These are phyloP conservation scores for Nakaseomyces glabratus DNA, from an alignment of 1,139 yeast genomes.

Conservation along the genomic window DNA sequence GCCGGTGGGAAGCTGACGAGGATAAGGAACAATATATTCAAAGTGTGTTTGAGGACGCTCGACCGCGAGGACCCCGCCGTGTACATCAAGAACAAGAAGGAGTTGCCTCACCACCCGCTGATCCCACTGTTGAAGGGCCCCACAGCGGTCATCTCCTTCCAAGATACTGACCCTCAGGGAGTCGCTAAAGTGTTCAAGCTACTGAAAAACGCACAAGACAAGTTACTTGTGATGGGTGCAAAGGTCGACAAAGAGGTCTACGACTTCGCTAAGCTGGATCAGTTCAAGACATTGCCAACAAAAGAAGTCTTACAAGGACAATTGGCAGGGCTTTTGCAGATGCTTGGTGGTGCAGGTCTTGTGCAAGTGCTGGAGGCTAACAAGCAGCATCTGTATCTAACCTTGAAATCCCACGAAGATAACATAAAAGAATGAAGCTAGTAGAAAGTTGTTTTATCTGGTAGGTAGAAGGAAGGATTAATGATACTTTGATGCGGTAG, in stretches of 20 bases:
- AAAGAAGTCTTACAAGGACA: constrained; percentile 67
- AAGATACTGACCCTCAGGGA: constrained; percentile 57
- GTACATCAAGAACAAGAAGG: constrained; percentile 37
- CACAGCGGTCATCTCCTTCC: constrained; percentile 68
- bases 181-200: constrained; percentile 56
- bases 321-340: constrained; percentile 74
- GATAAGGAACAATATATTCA: constrained; percentile 58
- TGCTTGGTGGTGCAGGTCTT: constrained; percentile 82
- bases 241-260: constrained; percentile 55
- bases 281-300: constrained; percentile 66
- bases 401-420: constrained; percentile 50
- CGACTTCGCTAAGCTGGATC: constrained; percentile 45
- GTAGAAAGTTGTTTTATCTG: too few species aligned
- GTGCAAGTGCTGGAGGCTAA: constrained; percentile 71
- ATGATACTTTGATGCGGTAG: too few species aligned
- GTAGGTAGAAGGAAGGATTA: background rate
- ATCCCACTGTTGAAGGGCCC: constrained; percentile 70
- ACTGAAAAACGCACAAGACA: constrained; percentile 57
- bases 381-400: constrained; percentile 58
- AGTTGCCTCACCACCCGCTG: constrained; percentile 46
- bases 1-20: constrained; percentile 62
- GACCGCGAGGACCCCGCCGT: constrained; percentile 64
- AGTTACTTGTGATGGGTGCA: constrained; percentile 76
- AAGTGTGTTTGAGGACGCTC: constrained; percentile 66
- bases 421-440: too few species aligned